Conservation (phyloP, 1,284 basidiomycete genomes). For the Hymenochaete sp. region DNA sequence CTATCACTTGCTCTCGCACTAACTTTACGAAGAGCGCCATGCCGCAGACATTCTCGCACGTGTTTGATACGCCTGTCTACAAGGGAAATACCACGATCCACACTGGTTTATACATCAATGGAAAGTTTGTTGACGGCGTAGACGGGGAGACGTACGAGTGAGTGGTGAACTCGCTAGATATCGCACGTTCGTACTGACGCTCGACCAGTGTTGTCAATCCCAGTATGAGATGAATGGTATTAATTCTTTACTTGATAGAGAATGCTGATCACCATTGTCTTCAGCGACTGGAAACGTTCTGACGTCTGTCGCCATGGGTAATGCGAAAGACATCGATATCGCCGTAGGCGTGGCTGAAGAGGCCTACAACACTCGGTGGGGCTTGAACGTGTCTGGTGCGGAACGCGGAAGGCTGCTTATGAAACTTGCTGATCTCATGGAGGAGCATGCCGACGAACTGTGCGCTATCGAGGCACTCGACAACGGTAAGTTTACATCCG, state of each 20-base stretch:
- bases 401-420: conserved; percentile 56
- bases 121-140: conserved; percentile 70
- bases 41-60: conserved; percentile 38
- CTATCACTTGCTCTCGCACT: too few relatives aligned
- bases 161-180: conserved; percentile 80
- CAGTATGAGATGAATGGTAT: too few relatives aligned
- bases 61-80: conserved; percentile 58
- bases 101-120: conserved; percentile 78
- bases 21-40: too few relatives aligned
- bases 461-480: conserved; percentile 74
- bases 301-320: conserved; percentile 60
- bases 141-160: conserved; percentile 55
- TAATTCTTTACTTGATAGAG: too few relatives aligned
- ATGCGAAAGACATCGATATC: conserved; percentile 61
- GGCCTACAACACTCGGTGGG: conserved; percentile 72
- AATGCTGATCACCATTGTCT: neutral
- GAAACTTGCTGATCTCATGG: conserved; percentile 72
- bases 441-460: conserved; percentile 62
- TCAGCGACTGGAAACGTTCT: conserved; percentile 63
- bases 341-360: conserved; percentile 73
- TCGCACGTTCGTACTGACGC: conserved; percentile 29
- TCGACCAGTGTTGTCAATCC: too few relatives aligned
- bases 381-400: conserved; percentile 54
- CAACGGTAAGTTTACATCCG: conserved; percentile 35
- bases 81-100: conserved; percentile 63